Base-by-base conservation (phyloP, 345 rosid species). In the Carallia brachiata region DNA sequence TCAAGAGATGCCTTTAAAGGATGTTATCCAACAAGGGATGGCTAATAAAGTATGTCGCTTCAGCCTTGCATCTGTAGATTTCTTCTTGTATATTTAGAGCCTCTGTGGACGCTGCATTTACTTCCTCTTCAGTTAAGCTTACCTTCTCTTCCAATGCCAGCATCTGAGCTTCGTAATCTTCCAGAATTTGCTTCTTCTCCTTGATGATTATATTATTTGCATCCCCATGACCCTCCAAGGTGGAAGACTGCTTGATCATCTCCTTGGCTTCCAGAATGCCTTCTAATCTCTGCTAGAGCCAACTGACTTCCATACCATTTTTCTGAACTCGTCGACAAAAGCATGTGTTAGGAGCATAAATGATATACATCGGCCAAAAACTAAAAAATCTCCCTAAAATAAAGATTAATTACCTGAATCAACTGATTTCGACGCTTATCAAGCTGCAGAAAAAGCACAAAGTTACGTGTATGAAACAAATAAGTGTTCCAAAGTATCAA, bases 261-360 rank as follows among this genome's bases (percentile, higher is more conserved):
- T 37, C 39, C 9, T 55, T 62, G 36, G 74, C 62, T 27, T 71
- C 62, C 32, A 52, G 31, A 6, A 70, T 54, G 12, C 36, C 37
- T 17, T 70, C 48, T 30, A 70, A 39, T 68, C 10, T 54, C 69
- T 17, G 1, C 10, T 31, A 27, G 23, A 23, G 23, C 23, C 23
- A 23, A 23, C 23, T 23, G 23, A 23, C 23, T 23, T 23, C 23
- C 23, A 23, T 23, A 23, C 23, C 23, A 23, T 23, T 23, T 23
- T 23, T 23, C 23, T 23, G 23, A 23, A 23, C 23, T 23, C 23
- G 23, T 23, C 23, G 23, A 23, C 23, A 23, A 23, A 23, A 23
- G 23, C 23, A 23, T 23, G 23, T 23, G 23, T 23, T 23, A 23
- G 23, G 23, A 23, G 23, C 23, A 23, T 23, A 23, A 23, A 23